Base-by-base conservation (phyloP, 1,284 basidiomycete genomes). In the Erythrobasidium hasegawianum region DNA sequence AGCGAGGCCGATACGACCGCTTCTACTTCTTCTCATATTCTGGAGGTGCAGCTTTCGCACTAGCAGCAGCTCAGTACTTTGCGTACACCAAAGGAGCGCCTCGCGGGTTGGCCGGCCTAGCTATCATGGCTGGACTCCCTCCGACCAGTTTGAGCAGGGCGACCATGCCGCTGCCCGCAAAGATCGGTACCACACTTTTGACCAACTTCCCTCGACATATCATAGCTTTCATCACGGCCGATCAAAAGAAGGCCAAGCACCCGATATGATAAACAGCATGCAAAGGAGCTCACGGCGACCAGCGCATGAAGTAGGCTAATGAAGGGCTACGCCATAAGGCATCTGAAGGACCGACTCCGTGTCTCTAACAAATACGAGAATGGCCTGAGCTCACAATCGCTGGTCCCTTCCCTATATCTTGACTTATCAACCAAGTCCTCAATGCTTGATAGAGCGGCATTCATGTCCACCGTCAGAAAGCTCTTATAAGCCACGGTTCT, bases 41-140 rank as follows among this genome's bases (percentile, higher is more conserved):
- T n/a, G 43, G 43, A n/a, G 43, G 43, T 8, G 43, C 43, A 24
- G 43, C 43, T 18, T 47, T 47, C 43, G 43, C 43, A 5, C 43
- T 47, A n/a, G 43, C 43, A n/a, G 43, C 43, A 47, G 43, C 43
- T 7, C 43, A 47, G 43, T 47, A 47, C 43, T 47, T 47, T 16
- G 43, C 43, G 5, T 47, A 16, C 43, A 47, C 4, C 22, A 24
- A n/a, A 8, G 4, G 4, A 5, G 43, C 22, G 8, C 43, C 43
- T 5, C 4, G 22, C 4, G 43, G 43, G 16, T 14, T 47, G 7
- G 43, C n/a, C 43, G 43, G 43, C n/a, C n/a, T 47, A 24, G 43
- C 43, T 18, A 47, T 47, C 7, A 47, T 47, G 4, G 43, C 43
- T 8, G 43, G 43, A 4, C 14, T 47, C 4, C 43, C 43, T 16